Base-by-base conservation (phyloP, 192 early-diverging fungal genomes). In the Cladochytrium replicatum region DNA sequence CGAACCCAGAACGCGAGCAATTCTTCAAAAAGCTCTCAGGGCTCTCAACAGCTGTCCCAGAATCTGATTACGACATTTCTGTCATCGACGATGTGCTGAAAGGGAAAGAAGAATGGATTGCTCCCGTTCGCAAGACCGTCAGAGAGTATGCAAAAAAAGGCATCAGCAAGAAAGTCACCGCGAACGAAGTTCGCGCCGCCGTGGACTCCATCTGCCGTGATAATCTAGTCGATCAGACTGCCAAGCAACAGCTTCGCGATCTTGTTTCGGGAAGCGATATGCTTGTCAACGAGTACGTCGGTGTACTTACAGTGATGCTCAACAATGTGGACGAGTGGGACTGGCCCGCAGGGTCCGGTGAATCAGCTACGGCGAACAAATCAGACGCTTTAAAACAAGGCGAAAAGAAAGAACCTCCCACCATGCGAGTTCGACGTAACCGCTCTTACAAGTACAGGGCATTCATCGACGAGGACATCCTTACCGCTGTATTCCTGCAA, bases 401-500 rank as follows among this genome's bases (percentile, higher is more conserved):
- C n/a, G n/a, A n/a, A n/a, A n/a, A n/a, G n/a, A n/a, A n/a, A n/a
- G n/a, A n/a, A n/a, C 34, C 34, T 13, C 34, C 34, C 34, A 37
- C 13, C 13, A 37, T 37, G 34, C 13, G 34, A 37, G 17, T 37
- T 37, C 34, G 34, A 17, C 13, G 17, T 13, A 37, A 37, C 17
- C 34, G 34, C 34, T 37, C 34, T 13, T 37, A 13, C 17, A 11
- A 41, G 31, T 58, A 43, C 27, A 50, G 57, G 23, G 55, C 53
- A 19, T 58, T 58, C 45, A 22, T 58, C n/a, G 56, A 58, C 5
- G 57, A 58, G 47, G 57, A 58, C 29, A 31, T 58, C 6, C 38
- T 55, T 25, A 58, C 57, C 2, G 57, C 57, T 4, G 23, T 58
- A 5, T 58, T 58, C 13, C 19, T 58, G 32, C 57, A 58, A 9